These are phyloP conservation scores for Mucor mucedo DNA, from an alignment of 371 early-diverging fungal species.

Conservation along the genomic window DNA sequence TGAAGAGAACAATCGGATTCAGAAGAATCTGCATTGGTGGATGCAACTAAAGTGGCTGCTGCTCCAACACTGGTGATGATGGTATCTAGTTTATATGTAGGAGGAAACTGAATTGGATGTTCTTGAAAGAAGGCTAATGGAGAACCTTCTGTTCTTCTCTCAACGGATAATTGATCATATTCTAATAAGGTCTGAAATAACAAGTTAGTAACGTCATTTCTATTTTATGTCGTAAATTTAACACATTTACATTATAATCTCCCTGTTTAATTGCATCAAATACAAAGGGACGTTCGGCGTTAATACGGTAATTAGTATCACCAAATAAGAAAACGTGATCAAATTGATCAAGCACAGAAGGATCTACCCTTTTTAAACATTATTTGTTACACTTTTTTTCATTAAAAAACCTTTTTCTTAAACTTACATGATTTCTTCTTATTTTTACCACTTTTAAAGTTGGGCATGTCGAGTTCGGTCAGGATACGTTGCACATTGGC, in stretches of 20 bases:
- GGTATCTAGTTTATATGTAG: slow-evolving; percentile 88
- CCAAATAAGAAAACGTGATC: slow-evolving; percentile 81
- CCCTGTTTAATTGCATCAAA: slow-evolving; percentile 52
- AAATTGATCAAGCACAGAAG: slow-evolving; percentile 52
- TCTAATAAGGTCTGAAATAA: slow-evolving; percentile 51
- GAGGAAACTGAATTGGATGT: slow-evolving; percentile 80
- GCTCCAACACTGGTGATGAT: slow-evolving; percentile 15
- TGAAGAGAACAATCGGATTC: slow-evolving; percentile 1
- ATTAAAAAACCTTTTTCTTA: neutral
- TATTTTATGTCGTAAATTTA: neutral
- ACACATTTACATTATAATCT: slow-evolving; percentile 47
- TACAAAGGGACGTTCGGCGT: slow-evolving; percentile 59
- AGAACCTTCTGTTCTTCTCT: slow-evolving; percentile 49
- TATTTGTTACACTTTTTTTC: neutral
- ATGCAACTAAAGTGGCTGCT: neutral
- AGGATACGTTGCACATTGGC: slow-evolving; percentile 47
- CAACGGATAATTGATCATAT: slow-evolving; percentile 66
- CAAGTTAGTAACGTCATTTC: neutral
- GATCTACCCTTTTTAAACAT: slow-evolving; percentile 17
- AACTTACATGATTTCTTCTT: slow-evolving; percentile 19
- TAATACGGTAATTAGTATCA: slow-evolving; percentile 82
- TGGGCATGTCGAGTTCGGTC: slow-evolving; percentile 39
- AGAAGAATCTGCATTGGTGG: neutral
- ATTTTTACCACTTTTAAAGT: slow-evolving; percentile 22
- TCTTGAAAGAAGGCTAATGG: slow-evolving; percentile 73